These are phyloP conservation scores for Elongisporangium anandrum DNA, from an alignment of 352 stramenopile genomes.

Conservation along the genomic window DNA sequence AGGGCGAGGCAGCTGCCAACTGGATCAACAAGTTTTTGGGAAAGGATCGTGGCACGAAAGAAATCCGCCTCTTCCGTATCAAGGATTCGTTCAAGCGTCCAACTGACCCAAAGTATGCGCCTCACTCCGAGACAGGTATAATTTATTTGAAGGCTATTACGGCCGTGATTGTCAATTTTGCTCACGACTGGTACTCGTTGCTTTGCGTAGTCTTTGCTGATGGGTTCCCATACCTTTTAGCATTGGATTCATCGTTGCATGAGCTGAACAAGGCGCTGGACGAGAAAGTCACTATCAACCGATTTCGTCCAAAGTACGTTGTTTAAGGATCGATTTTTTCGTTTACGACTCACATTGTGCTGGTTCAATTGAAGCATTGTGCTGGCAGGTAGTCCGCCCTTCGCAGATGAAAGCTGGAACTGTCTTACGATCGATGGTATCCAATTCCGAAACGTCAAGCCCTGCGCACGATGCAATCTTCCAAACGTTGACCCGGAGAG, in stretches of 20 bases:
- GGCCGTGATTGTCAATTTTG: no score
- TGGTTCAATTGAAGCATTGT: conserved; percentile 48
- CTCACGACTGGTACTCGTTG: neutral
- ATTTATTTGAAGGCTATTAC: no score
- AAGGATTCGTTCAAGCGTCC: conserved; percentile 52
- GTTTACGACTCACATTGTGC: neutral
- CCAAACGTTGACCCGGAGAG: conserved; percentile 71
- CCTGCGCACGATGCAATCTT: conserved; percentile 70
- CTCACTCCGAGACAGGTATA: conserved; percentile 43
- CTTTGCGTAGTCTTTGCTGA: conserved; percentile 57
- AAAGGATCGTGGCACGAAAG: conserved; percentile 22
- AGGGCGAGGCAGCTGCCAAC: conserved; percentile 46
- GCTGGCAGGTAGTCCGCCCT: conserved; percentile 50
- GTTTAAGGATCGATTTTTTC: neutral
- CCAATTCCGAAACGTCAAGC: conserved; percentile 68
- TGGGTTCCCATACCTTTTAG: conserved; percentile 71
- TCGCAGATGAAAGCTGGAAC: conserved; percentile 77
- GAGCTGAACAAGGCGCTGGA: conserved; percentile 53
- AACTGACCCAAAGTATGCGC: conserved; percentile 58
- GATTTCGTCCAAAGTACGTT: conserved; percentile 76
- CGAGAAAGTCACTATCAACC: conserved; percentile 63
- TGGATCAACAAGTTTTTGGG: conserved; percentile 64
- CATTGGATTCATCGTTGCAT: conserved; percentile 49
- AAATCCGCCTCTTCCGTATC: conserved; percentile 52
- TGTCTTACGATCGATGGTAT: conserved; percentile 46